A percentile compares a stretch with the other conserved stretches of the same genome.
These are phyloP conservation scores for Starmerella sirachaensis DNA, from an alignment of 805 yeast genomes.

Conservation along the genomic window DNA sequence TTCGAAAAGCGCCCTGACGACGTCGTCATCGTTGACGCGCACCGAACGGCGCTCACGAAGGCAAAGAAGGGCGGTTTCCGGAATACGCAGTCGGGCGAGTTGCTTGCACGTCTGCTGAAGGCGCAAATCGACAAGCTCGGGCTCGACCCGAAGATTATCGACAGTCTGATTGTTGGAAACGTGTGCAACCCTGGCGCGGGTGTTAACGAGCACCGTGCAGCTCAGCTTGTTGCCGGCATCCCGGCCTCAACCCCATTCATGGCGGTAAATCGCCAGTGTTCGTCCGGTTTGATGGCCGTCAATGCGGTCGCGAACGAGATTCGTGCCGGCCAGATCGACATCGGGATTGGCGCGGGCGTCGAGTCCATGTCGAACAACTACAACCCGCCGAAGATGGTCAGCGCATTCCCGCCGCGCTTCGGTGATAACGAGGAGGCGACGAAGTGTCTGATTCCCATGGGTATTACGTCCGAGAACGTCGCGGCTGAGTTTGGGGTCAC, in stretches of 20 bases:
- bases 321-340: slow-evolving; percentile 71
- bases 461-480: slow-evolving; percentile 86
- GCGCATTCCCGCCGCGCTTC: slow-evolving; percentile 40
- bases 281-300: slow-evolving; percentile 85
- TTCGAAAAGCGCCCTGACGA: slow-evolving; percentile 63
- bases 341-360: slow-evolving; percentile 87
- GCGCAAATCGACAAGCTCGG: slow-evolving; percentile 46
- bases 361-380: slow-evolving; percentile 89
- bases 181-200: slow-evolving; percentile 90
- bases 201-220: slow-evolving; percentile 89
- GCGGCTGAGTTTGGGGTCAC: slow-evolving; percentile 52
- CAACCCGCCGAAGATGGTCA: slow-evolving; percentile 68
- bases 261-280: slow-evolving; percentile 88
- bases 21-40: slow-evolving; percentile 80
- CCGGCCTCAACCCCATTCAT: slow-evolving; percentile 69
- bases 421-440: slow-evolving; percentile 38
- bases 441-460: slow-evolving; percentile 90
- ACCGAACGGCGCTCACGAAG: slow-evolving; percentile 79
- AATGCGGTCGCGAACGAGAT: slow-evolving; percentile 85
- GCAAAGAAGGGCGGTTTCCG: slow-evolving; percentile 81
- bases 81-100: slow-evolving; percentile 70
- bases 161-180: slow-evolving; percentile 82
- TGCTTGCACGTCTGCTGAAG: slow-evolving; percentile 52
- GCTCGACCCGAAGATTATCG: slow-evolving; percentile 48
- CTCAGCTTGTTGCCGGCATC: slow-evolving; percentile 79